These are phyloP conservation scores for Debaryomyces hansenii DNA, from an alignment of 805 yeast genomes.

Conservation along the genomic window DNA sequence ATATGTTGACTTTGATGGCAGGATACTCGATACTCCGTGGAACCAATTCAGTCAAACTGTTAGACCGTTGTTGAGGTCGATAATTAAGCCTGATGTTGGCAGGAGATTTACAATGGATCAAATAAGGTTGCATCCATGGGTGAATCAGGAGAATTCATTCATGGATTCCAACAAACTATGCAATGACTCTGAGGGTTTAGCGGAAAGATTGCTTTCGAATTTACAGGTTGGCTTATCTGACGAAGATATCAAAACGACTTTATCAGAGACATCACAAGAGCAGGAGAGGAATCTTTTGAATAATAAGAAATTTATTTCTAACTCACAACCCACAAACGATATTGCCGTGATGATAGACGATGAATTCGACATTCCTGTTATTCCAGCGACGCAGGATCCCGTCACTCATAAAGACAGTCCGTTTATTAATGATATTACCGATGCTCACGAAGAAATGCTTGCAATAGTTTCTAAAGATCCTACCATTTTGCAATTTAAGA, in stretches of 20 bases:
- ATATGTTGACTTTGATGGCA: constrained; percentile 47
- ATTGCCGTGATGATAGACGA: constrained; percentile 45
- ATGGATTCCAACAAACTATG: constrained; percentile 44
- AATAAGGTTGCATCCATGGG: constrained; percentile 76
- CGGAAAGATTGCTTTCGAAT: constrained; percentile 50
- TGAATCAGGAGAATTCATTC: constrained; percentile 44
- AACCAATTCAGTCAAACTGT: constrained; percentile 73
- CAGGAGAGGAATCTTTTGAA: constrained; percentile 4
- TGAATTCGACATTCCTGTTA: constrained; percentile 16
- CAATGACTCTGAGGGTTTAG: constrained; percentile 50
- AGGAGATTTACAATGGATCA: constrained; percentile 69
- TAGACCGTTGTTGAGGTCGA: constrained; percentile 53
- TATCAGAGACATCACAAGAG: constrained; percentile 8
- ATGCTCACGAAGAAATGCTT: constrained; percentile 30
- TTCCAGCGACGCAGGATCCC: constrained; percentile 41
- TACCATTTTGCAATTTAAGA: constrained; percentile 47
- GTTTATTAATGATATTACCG: not conserved
- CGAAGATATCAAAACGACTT: constrained; percentile 36
- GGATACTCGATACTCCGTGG: constrained; percentile 82
- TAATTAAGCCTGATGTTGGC: constrained; percentile 68
- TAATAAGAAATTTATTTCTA: constrained; percentile 4
- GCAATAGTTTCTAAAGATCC: constrained; percentile 50
- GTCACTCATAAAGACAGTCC: not conserved
- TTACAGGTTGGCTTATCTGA: constrained; percentile 56
- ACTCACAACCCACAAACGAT: constrained; percentile 50